Base-by-base conservation (phyloP, 1,139 yeast species). In the Pichia sp. region DNA sequence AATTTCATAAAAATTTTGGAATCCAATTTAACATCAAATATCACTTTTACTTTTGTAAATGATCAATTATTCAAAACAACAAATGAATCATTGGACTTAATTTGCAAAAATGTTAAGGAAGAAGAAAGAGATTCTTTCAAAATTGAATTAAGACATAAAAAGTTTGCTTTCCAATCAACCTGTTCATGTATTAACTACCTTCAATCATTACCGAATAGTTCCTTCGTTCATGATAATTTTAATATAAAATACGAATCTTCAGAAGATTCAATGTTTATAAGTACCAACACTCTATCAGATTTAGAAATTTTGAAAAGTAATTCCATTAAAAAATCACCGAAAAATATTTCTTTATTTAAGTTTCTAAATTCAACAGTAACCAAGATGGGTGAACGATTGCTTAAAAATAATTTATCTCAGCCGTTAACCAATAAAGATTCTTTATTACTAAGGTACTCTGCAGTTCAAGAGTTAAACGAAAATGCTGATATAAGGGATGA, bases 181-280 rank as follows among this genome's bases (percentile, higher is more conserved):
- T 35, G 38, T 35, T n/a, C 38, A 7, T 35, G 38, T 11, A 35
- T 35, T 22, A 22, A 20, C 8, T 35, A 35, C 13, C 22, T 35
- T 35, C 38, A 35, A 35, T 13, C 25, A 13, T 7, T 35, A 7
- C 38, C 24, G 15, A 22, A 35, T 22, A n/a, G 22, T 35, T 20
- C 38, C 12, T 35, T 35, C 13, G 22, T 20, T 20, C 38, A 35
- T 22, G 38, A 35, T 20, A 35, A 35, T 16, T 35, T 35, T 22
- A 35, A 35, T 13, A 25, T 35, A 20, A 35, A 35, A 35, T 35
- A 15, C 16, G 38, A 35, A 35, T 35, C 38, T 13, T 35, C 73
- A 27, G 75, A 72, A 47, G 68, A 68, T 45, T 66, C 70, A 26
- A 67, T 72, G 71, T 59, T 72, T 29, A 68, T 74, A 34, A 76